Evolutionary conservation across 768 basidiomycete species (phyloP).

Genomic region (Pisolithus orientalis): DNA sequence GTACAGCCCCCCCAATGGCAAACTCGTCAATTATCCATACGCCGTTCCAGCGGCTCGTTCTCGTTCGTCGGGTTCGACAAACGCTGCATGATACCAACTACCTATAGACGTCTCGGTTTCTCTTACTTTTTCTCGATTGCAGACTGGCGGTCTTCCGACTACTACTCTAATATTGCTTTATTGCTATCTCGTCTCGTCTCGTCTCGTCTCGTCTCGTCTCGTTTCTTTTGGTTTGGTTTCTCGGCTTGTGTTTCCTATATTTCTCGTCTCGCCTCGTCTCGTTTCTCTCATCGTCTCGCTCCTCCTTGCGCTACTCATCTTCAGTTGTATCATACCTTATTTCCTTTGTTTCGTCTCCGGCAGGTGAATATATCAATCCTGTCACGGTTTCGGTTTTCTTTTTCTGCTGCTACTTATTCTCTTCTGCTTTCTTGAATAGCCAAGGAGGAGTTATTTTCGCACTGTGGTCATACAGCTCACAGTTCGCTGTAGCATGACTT

Average conservation of each 20-base stretch:
- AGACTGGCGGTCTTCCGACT: slow-evolving; percentile 22
- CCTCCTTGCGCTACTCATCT: slow-evolving; percentile 27
- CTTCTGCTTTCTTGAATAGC: slow-evolving; percentile 29
- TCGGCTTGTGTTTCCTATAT: slow-evolving; percentile 7
- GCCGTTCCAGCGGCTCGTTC: slow-evolving; percentile 18
- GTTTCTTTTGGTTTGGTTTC: slow-evolving; percentile 15
- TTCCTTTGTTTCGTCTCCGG: slow-evolving; percentile 19
- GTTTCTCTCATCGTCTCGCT: slow-evolving; percentile 12
- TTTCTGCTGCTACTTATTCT: slow-evolving; percentile 26
- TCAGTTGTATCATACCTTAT: slow-evolving; percentile 28
- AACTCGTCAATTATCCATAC: slow-evolving; percentile 22
- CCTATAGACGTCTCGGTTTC: slow-evolving; percentile 18
- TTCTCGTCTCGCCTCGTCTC: slow-evolving; percentile 7
- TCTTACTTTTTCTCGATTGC: slow-evolving; percentile 12
- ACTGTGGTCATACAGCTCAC: slow-evolving; percentile 23
- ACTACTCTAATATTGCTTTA: slow-evolving; percentile 29
- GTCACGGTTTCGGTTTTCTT: slow-evolving; percentile 12
- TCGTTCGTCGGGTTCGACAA: slow-evolving; percentile 27
- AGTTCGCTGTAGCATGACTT: slow-evolving; percentile 31
- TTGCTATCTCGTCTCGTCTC: slow-evolving; percentile 28
- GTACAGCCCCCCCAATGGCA: slow-evolving; percentile 32
- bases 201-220: slow-evolving; percentile 8
- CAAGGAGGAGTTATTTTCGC: slow-evolving; percentile 27
- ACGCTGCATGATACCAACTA: slow-evolving; percentile 27
- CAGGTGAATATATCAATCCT: slow-evolving; percentile 28